These are phyloP conservation scores for Fusarium armeniacum DNA, from an alignment of 2,329 filamentous ascomycete genomes.

Conservation along the genomic window DNA sequence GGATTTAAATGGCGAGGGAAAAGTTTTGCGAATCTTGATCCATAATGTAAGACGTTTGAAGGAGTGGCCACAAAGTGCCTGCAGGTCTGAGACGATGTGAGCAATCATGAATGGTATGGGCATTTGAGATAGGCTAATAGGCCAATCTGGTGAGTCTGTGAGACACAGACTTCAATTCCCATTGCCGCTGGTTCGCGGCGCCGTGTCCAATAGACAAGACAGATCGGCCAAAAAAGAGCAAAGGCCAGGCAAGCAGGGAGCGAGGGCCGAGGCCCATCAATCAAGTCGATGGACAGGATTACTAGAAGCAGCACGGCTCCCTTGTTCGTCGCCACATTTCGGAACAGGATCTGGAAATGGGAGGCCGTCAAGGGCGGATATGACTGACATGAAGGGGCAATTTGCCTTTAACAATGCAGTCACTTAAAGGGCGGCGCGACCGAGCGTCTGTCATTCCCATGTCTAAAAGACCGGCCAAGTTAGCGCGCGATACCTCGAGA, in stretches of 20 bases:
- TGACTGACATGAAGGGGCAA: slow-evolving; percentile 33
- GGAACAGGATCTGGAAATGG: slow-evolving; percentile 28
- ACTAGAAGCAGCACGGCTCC: slow-evolving; percentile 16
- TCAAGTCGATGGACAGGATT: slow-evolving; percentile 32
- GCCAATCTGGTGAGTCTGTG: slow-evolving; percentile 35
- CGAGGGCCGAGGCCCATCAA: slow-evolving; percentile 38
- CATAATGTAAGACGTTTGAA: slow-evolving; percentile 20
- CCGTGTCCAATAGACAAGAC: slow-evolving; percentile 35
- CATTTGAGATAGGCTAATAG: slow-evolving; percentile 44
- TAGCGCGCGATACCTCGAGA: slow-evolving; percentile 26
- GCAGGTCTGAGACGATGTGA: slow-evolving; percentile 46
- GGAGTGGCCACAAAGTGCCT: slow-evolving; percentile 28
- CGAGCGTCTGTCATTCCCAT: slow-evolving; percentile 24
- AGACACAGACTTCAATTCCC: slow-evolving; percentile 6
- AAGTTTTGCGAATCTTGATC: slow-evolving; percentile 26
- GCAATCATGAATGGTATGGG: slow-evolving; percentile 37
- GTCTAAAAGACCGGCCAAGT: slow-evolving; percentile 7
- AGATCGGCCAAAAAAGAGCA: slow-evolving; percentile 20
- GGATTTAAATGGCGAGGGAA: slow-evolving; percentile 17
- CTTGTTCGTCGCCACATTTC: slow-evolving; percentile 28
- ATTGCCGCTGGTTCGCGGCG: slow-evolving; percentile 13
- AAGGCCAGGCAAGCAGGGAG: slow-evolving; percentile 34
- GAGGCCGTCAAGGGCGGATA: slow-evolving; percentile 33
- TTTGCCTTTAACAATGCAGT: slow-evolving; percentile 25
- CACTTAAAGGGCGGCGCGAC: slow-evolving; percentile 27